Percentiles rank a stretch among this genome's conserved stretches.
phyloP scores from a whole-genome alignment of 352 stramenopile species.

The Thalassiosira ordinaria region DNA sequence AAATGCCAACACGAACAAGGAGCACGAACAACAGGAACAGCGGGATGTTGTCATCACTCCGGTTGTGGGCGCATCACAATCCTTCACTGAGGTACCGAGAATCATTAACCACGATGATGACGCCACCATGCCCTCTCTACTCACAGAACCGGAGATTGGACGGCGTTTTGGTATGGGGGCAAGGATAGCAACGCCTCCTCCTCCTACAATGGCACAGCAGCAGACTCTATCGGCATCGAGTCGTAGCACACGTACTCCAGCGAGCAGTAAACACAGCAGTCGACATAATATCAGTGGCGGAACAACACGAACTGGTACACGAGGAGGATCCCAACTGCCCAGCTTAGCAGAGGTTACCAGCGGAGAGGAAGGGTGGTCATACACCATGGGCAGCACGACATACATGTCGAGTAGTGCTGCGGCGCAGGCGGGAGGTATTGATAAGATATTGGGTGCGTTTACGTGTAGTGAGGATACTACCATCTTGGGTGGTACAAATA shows the following conservation, averaged over 20 bases:
- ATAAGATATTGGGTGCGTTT: conserved; percentile 38
- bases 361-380: not conserved
- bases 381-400: too few species aligned
- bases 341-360: not conserved
- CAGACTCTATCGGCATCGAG: too few species aligned
- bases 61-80: too few species aligned
- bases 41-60: too few species aligned
- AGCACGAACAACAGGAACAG: too few species aligned
- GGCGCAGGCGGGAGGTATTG: conserved; percentile 2
- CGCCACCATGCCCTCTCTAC: conserved; percentile 29
- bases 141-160: conserved; percentile 51
- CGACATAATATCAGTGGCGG: not conserved
- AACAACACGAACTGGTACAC: too few species aligned
- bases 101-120: conserved; percentile 44
- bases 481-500: not conserved
- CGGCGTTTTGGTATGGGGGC: too few species aligned
- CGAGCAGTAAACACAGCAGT: too few species aligned
- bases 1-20: too few species aligned
- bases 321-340: not conserved
- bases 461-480: conserved; percentile 42
- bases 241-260: too few species aligned
- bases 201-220: too few species aligned
- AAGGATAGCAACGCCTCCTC: too few species aligned
- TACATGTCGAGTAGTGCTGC: conserved; percentile 3
- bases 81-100: conserved; percentile 25